Evolutionary conservation across 345 rosid genomes (phyloP), one percentile per base, ranked within the genome.

Genomic region (Ceriops tagal): DNA sequence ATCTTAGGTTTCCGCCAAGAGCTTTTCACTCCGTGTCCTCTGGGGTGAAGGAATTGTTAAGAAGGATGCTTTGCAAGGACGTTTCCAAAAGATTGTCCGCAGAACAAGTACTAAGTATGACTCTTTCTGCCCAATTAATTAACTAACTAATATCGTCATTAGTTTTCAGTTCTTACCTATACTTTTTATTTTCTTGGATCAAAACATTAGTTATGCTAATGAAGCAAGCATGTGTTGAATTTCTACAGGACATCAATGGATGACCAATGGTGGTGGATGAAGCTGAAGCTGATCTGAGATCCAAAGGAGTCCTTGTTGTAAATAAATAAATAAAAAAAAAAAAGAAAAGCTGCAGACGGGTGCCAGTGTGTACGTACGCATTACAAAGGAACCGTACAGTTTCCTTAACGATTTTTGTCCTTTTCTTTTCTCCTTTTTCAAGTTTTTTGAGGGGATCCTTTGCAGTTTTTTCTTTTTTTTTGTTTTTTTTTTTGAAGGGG

Each of bases 1-100:
- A 92, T 69, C 62, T 95, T 24, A 83, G 93, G 78, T 92, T 92
- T 65, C 96, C 90, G 0, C 30, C 83, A 0, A 79, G 79, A 69
- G 58, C 71, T 43, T 92, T 89, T 46, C 62, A 84, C 37, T 70
- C 79, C 0, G 85, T 87, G 20, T 88, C 88, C 1, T 15, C 80
- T 0, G 84, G 66, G 0, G 96, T 78, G 0, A 92, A 95, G 74
- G 98, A 90, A 64, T 69, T 95, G 7, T 11, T 95, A 78, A 80
- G 96, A 78, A 90, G 85, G 80, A 85, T 95, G 91, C 85, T 92
- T 1, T 88, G 93, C 52, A 83, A 81, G 10, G 99, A 90, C 72
- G 89, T 77, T 27, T 87, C 89, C n/a, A 78, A 80, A 63, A 61
- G 99, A 68, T 76, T 84, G 15, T 88, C 98, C 1, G 97, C 91